A percentile compares a stretch with the other conserved stretches of the same genome.
Conservation (phyloP, 495 filamentous ascomycete species). For the Oleoguttula mirabilis region DNA sequence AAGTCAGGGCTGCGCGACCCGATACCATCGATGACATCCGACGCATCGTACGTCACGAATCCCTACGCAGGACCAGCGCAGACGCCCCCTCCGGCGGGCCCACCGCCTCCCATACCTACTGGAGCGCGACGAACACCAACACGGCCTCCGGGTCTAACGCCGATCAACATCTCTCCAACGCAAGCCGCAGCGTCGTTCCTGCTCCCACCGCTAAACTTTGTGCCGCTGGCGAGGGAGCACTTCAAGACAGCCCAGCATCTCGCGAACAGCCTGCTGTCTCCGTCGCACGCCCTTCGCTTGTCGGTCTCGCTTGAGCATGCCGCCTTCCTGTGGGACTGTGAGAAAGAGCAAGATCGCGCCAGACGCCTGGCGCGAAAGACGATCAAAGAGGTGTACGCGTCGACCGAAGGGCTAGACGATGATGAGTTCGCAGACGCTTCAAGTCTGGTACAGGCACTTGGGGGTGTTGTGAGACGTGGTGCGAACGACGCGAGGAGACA, state of each 20-base stretch:
- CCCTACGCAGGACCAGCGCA: slow-evolving; percentile 27
- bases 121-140: slow-evolving; percentile 24
- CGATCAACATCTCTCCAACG: slow-evolving; percentile 14
- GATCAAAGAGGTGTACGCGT: slow-evolving; percentile 82
- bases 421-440: slow-evolving; percentile 47
- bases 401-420: slow-evolving; percentile 82
- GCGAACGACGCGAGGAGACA: neutral
- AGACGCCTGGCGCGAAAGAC: slow-evolving; percentile 66
- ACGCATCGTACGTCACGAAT: slow-evolving; percentile 34
- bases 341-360: slow-evolving; percentile 65
- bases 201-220: slow-evolving; percentile 67
- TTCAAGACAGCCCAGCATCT: slow-evolving; percentile 69
- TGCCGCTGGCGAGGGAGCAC: slow-evolving; percentile 63
- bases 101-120: slow-evolving; percentile 33
- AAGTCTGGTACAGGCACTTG: slow-evolving; percentile 35
- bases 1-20: slow-evolving; percentile 30
- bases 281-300: slow-evolving; percentile 78
- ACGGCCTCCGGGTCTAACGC: slow-evolving; percentile 25
- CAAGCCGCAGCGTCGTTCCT: slow-evolving; percentile 47
- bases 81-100: slow-evolving; percentile 16
- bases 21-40: slow-evolving; percentile 31
- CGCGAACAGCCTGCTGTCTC: slow-evolving; percentile 63
- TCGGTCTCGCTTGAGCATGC: slow-evolving; percentile 86
- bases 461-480: slow-evolving; percentile 34
- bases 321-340: slow-evolving; percentile 91